Evolutionary conservation across 2,329 filamentous ascomycete species (phyloP).

Genomic region (Alternaria postmessia): DNA sequence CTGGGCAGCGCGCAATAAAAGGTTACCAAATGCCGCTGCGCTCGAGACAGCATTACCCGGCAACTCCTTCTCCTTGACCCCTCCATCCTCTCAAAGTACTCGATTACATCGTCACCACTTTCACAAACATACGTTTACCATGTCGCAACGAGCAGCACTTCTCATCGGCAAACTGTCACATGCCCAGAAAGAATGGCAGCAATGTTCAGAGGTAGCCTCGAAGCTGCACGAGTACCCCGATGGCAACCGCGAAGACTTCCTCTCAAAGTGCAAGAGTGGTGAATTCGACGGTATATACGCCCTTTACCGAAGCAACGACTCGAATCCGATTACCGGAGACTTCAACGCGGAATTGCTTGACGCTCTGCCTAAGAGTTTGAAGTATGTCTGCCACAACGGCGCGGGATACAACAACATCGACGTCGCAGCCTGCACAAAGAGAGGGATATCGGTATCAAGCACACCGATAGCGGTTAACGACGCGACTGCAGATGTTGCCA

Average conservation of each 20-base stretch:
- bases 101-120: neutral
- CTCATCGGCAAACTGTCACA: slow-evolving; percentile 57
- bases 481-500: slow-evolving; percentile 59
- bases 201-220: slow-evolving; percentile 42
- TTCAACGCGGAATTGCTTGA: slow-evolving; percentile 57
- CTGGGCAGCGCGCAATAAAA: slow-evolving; percentile 24
- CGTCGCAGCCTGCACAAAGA: slow-evolving; percentile 60
- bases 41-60: slow-evolving; percentile 8
- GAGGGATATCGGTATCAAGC: slow-evolving; percentile 55
- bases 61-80: neutral
- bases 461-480: slow-evolving; percentile 61
- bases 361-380: slow-evolving; percentile 53
- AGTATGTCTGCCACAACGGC: slow-evolving; percentile 59
- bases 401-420: slow-evolving; percentile 70
- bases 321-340: slow-evolving; percentile 59
- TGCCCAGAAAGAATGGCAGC: slow-evolving; percentile 58
- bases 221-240: slow-evolving; percentile 60
- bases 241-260: slow-evolving; percentile 64
- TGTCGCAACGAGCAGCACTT: slow-evolving; percentile 51
- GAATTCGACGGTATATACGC: slow-evolving; percentile 64
- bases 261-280: slow-evolving; percentile 63
- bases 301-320: slow-evolving; percentile 67
- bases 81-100: neutral
- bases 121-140: slow-evolving; percentile 15
- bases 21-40: slow-evolving; percentile 27